Evolutionary conservation across 805 yeast species (phyloP).

Genomic region (Hanseniaspora guilliermondii): DNA sequence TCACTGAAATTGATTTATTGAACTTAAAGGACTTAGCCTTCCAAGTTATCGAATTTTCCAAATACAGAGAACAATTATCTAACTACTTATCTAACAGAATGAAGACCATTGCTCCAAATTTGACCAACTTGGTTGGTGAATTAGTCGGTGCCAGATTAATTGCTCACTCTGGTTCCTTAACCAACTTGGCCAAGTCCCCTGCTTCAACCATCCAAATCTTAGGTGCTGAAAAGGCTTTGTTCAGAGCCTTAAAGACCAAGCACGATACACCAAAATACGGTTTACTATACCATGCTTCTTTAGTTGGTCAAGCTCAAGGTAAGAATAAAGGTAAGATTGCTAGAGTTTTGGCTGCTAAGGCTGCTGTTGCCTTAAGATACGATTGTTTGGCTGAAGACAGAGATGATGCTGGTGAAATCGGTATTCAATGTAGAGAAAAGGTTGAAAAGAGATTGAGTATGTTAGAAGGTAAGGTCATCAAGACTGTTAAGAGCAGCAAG

Average conservation of each 20-base stretch:
- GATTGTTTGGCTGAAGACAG: constrained; percentile 96
- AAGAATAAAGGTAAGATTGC: constrained; percentile 98
- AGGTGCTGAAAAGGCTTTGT: constrained; percentile 98
- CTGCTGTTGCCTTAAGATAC: constrained; percentile 90
- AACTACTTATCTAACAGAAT: constrained; percentile 84
- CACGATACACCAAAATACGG: constrained; percentile 99
- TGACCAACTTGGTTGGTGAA: constrained; percentile 92
- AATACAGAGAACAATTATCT: constrained; percentile 90
- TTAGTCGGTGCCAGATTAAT: constrained; percentile 96
- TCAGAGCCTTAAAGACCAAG: constrained; percentile 96
- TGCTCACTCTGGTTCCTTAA: constrained; percentile 91
- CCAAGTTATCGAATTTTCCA: constrained; percentile 90
- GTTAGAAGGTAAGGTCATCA: constrained; percentile 90
- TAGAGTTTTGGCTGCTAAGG: constrained; percentile 95
- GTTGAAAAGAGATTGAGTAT: constrained; percentile 90
- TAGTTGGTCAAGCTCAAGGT: constrained; percentile 96
- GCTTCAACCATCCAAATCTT: constrained; percentile 96
- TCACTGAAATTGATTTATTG: constrained; percentile 76
- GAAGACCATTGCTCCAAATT: constrained; percentile 98
- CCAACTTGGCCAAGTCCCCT: constrained; percentile 93
- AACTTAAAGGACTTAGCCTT: constrained; percentile 87
- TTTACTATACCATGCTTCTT: constrained; percentile 87
- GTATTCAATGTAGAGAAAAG: constrained; percentile 80
- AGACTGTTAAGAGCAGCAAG: constrained; percentile 74
- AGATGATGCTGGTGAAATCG: constrained; percentile 89